phyloP scores from a whole-genome alignment of 192 early-diverging fungal genomes.

The Mortierella hygrophila region DNA sequence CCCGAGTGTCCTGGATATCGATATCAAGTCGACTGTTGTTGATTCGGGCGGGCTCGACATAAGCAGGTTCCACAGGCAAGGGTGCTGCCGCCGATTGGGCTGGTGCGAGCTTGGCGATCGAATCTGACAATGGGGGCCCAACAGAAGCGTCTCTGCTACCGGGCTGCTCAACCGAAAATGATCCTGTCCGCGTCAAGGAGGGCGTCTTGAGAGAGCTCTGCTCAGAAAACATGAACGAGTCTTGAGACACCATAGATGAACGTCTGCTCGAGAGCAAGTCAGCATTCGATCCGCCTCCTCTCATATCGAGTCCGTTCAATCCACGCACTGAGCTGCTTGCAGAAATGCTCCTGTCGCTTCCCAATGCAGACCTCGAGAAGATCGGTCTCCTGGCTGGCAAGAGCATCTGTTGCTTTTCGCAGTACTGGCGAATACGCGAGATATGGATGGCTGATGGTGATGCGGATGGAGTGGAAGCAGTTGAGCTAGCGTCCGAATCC shows the following conservation, averaged over 20 bases:
- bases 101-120: background rate
- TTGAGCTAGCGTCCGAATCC: background rate
- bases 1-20: background rate
- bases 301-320: constrained; percentile 13
- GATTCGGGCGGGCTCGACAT: background rate
- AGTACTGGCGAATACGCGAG: constrained; percentile 51
- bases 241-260: constrained; percentile 46
- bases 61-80: background rate
- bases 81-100: background rate
- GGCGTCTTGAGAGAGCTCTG: constrained; percentile 37
- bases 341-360: constrained; percentile 37
- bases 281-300: background rate
- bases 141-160: constrained; percentile 8
- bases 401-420: constrained; percentile 49
- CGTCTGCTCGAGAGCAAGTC: constrained; percentile 48
- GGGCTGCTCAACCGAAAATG: constrained; percentile 19
- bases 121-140: background rate
- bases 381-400: constrained; percentile 48
- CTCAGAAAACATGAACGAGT: constrained; percentile 51
- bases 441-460: constrained; percentile 42
- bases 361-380: constrained; percentile 41
- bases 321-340: constrained; percentile 8
- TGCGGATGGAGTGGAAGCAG: constrained; percentile 7
- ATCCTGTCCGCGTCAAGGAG: constrained; percentile 34
- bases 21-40: background rate